Conservation (phyloP, 768 basidiomycete genomes). For the Fomitopsis serialis region DNA sequence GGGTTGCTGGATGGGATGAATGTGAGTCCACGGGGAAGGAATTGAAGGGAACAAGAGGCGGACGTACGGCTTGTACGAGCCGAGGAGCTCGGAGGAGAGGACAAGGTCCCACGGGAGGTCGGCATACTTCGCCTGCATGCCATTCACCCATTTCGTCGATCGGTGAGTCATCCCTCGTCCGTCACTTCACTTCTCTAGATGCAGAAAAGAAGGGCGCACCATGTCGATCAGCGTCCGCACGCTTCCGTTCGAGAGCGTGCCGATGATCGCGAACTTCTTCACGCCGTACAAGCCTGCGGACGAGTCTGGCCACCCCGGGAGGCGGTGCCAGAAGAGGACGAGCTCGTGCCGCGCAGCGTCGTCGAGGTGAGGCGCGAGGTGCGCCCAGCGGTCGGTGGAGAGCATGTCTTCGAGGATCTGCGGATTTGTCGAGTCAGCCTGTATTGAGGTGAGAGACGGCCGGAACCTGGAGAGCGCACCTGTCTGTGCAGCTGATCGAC, state of each 20-base stretch:
- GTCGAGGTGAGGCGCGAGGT: slow-evolving; percentile 40
- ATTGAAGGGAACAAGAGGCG: not conserved
- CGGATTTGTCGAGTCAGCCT: not conserved
- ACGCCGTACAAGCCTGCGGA: slow-evolving; percentile 42
- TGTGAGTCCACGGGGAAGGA: not conserved
- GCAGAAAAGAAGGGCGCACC: slow-evolving; percentile 27
- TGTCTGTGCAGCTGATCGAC: slow-evolving; percentile 54
- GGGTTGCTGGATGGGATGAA: slow-evolving; percentile 34
- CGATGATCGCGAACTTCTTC: slow-evolving; percentile 46
- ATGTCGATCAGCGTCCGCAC: slow-evolving; percentile 55
- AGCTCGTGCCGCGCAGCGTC: slow-evolving; percentile 38
- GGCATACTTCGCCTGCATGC: slow-evolving; percentile 50
- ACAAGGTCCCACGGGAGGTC: slow-evolving; percentile 60
- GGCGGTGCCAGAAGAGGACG: slow-evolving; percentile 54
- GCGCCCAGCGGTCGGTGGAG: slow-evolving; percentile 40
- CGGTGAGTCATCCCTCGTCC: not conserved
- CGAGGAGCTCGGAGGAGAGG: slow-evolving; percentile 56
- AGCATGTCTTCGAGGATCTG: slow-evolving; percentile 60
- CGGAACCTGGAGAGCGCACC: slow-evolving; percentile 23
- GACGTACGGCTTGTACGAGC: slow-evolving; percentile 60
- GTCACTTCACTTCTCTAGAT: no score
- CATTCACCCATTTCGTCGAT: not conserved
- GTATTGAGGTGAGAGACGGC: not conserved
- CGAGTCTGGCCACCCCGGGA: slow-evolving; percentile 55
- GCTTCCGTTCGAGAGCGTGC: slow-evolving; percentile 60